These are phyloP conservation scores for Capsella rubella DNA, from an alignment of 441 rosid genomes.

Conservation along the genomic window DNA sequence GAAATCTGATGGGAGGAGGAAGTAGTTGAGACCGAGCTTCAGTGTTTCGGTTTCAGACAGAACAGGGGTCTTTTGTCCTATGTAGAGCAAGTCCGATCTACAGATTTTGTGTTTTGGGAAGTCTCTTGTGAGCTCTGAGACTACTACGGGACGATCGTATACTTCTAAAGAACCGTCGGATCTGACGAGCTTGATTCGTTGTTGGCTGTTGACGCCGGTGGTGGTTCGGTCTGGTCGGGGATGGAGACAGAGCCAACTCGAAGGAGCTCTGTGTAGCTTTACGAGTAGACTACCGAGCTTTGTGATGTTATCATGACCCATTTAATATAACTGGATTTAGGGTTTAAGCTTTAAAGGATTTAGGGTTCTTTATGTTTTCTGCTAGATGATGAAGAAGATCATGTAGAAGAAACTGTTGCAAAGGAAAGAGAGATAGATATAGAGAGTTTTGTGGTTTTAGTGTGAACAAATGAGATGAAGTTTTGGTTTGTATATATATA, in stretches of 20 bases:
- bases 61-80: conserved; percentile 82
- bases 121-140: conserved; percentile 64
- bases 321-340: conserved; percentile 7
- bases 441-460: conserved; percentile 8
- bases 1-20: conserved; percentile 75
- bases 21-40: conserved; percentile 76
- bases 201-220: background rate
- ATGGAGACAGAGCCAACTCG: conserved; percentile 43
- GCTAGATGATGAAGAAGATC: conserved; percentile 16
- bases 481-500: conserved; percentile 38
- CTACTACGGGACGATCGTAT: conserved; percentile 66
- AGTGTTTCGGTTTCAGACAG: conserved; percentile 71
- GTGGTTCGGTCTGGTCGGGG: conserved; percentile 29
- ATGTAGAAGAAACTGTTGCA: conserved; percentile 10
- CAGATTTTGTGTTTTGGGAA: conserved; percentile 84
- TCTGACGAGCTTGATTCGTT: conserved; percentile 61
- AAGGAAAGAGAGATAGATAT: background rate
- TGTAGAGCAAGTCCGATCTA: conserved; percentile 76
- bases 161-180: conserved; percentile 71
- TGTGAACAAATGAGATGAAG: conserved; percentile 41
- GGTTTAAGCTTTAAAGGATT: conserved; percentile 9
- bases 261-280: conserved; percentile 42
- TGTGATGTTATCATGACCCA: conserved; percentile 44
- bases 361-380: conserved; percentile 17
- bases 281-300: conserved; percentile 40